Evolutionary conservation across 192 early-diverging fungal species (phyloP).

Genomic region (Backusella tarrabulga): DNA sequence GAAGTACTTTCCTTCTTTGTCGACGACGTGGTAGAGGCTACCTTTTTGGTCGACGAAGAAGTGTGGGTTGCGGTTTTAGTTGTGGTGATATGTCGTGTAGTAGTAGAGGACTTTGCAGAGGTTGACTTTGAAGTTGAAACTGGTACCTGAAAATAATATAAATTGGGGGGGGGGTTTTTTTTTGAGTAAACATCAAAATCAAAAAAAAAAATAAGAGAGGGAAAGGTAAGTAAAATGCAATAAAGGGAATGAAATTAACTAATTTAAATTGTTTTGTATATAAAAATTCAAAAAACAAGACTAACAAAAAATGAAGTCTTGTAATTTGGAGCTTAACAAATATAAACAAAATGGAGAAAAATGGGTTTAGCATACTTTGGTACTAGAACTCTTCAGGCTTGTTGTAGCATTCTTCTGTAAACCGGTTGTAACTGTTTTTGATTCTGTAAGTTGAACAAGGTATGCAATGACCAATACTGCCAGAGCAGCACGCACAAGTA

Average conservation of each 20-base stretch:
- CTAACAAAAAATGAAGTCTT: slow-evolving; percentile 1
- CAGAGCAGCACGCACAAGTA: not conserved
- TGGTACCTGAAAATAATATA: slow-evolving; percentile 4
- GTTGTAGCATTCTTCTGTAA: not conserved
- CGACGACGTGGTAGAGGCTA: not conserved
- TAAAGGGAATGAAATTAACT: not conserved
- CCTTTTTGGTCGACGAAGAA: not conserved
- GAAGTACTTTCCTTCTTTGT: not conserved
- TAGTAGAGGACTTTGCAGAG: not conserved
- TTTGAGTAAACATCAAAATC: not conserved
- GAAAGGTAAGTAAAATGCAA: not conserved
- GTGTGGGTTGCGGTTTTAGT: not conserved
- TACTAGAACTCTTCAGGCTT: slow-evolving; percentile 5
- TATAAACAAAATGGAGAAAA: slow-evolving; percentile 5
- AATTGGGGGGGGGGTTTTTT: not conserved
- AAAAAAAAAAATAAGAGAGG: not conserved
- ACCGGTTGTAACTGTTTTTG: slow-evolving; percentile 6
- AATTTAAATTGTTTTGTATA: not conserved
- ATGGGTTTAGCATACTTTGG: not conserved
- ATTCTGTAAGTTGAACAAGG: slow-evolving; percentile 1
- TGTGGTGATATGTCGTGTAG: not conserved
- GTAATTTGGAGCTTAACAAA: slow-evolving; percentile 4
- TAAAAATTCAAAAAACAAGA: not conserved
- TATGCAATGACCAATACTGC: slow-evolving; percentile 8
- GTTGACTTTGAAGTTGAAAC: not conserved